Conservation (phyloP, 106 monocot species). For the Agapanthus africanus region DNA sequence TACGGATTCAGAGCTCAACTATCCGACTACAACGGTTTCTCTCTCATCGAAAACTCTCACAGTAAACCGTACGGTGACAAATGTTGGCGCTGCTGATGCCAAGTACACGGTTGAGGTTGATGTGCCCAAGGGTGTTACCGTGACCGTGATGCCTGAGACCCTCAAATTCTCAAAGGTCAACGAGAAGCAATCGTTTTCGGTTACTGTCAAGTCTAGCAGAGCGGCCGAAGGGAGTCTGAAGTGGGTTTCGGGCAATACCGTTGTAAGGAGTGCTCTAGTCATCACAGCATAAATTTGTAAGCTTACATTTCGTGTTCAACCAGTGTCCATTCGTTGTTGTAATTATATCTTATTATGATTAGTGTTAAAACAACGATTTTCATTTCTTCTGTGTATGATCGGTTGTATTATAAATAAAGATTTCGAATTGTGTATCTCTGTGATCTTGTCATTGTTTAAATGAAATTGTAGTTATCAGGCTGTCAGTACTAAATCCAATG, state of each 20-base stretch:
- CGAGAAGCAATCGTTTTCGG: slow-evolving; percentile 23
- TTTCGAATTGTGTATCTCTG: too few species aligned
- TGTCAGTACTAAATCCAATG: too few species aligned
- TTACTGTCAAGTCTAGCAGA: background rate
- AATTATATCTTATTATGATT: too few species aligned
- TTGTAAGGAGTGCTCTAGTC: slow-evolving; percentile 12
- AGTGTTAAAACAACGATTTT: too few species aligned
- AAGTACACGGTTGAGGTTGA: slow-evolving; percentile 18
- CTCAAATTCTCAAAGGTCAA: slow-evolving; percentile 15
- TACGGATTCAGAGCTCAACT: slow-evolving; percentile 30
- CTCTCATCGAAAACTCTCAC: background rate
- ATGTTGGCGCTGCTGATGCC: slow-evolving; percentile 14
- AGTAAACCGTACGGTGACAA: slow-evolving; percentile 35
- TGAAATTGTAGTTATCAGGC: too few species aligned
- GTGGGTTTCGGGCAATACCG: slow-evolving; percentile 14
- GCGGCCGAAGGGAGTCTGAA: background rate
- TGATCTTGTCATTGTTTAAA: too few species aligned
- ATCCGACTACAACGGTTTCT: slow-evolving; percentile 24
- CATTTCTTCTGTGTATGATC: too few species aligned
- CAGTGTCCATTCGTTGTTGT: too few species aligned
- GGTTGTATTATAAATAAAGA: too few species aligned
- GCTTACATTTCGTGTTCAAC: too few species aligned
- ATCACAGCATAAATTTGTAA: too few species aligned
- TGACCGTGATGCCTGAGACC: slow-evolving; percentile 18
- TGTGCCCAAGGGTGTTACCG: slow-evolving; percentile 9